Percentiles rank a stretch among this genome's conserved stretches.
Conservation (phyloP, 768 basidiomycete genomes). For the Strobilomyces dryophilus region DNA sequence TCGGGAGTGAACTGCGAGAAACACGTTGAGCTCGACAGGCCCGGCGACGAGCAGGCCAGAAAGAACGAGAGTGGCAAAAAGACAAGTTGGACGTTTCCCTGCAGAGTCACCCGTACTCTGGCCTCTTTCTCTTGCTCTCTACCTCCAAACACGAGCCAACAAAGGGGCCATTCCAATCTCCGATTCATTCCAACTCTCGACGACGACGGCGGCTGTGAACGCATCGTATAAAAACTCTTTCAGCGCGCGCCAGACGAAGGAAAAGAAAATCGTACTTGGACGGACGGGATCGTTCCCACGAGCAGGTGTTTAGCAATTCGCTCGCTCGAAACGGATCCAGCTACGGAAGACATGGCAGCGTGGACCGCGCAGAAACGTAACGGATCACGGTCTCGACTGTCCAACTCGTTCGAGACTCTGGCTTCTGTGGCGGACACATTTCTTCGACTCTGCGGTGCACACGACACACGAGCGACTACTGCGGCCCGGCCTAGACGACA, state of each 20-base stretch:
- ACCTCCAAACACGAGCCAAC: slow-evolving; percentile 26
- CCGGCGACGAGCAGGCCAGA: slow-evolving; percentile 14
- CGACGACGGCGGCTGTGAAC: not conserved
- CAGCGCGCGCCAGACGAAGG: too few species aligned
- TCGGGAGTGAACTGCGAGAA: not conserved
- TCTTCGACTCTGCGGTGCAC: too few species aligned
- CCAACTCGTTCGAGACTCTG: too few species aligned
- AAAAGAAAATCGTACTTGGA: too few species aligned
- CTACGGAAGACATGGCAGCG: not conserved
- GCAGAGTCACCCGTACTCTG: slow-evolving; percentile 18
- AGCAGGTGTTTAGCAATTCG: not conserved
- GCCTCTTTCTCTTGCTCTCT: slow-evolving; percentile 14
- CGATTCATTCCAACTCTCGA: slow-evolving; percentile 10
- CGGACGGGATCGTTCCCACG: too few species aligned
- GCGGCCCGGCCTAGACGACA: too few species aligned
- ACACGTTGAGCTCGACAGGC: slow-evolving; percentile 14
- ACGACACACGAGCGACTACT: too few species aligned
- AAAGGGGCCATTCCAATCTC: slow-evolving; percentile 23
- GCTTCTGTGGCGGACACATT: too few species aligned
- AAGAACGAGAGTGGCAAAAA: slow-evolving; percentile 2
- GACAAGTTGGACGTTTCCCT: slow-evolving; percentile 19
- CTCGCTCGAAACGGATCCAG: not conserved
- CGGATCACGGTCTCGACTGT: too few species aligned
- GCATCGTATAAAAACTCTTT: too few species aligned
- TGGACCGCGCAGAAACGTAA: too few species aligned